Evolutionary conservation across 2,329 filamentous ascomycete genomes (phyloP), one percentile per base, ranked within the genome.

Genomic region (Canariomyces notabilis): DNA sequence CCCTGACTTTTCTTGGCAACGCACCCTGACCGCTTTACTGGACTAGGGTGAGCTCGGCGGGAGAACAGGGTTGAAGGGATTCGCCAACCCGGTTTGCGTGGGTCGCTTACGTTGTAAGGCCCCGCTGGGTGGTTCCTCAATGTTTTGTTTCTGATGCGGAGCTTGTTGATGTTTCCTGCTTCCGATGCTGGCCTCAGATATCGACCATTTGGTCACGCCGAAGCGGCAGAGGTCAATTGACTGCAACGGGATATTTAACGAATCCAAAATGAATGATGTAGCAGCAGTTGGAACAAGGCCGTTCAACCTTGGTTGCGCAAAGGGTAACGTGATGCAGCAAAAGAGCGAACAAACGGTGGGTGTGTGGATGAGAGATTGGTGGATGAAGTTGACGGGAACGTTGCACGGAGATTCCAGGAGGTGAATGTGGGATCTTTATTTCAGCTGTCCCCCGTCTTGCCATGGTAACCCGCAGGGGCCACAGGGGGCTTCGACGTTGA

Each of bases 1-100:
- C 42, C 48, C 48, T 41, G 48, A 43, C 35, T 56, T 41, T 54
- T 37, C 59, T 59, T 60, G 57, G 58, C 39, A 52, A 54, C 38
- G 37, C n/a, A 26, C 37, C 48, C 44, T 51, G 48, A 52, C 42
- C 46, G 44, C 48, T 38, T n/a, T 32, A 26, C 51, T 41, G 23
- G 31, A 44, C 34, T 36, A 37, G 21, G 47, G 47, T 16, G 46
- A 9, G 21, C 12, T 44, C 33, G 31, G 16, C 19, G 49, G 49
- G 38, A 32, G 23, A 18, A 23, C 4, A 41, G 35, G 39, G 35
- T 38, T 31, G 38, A 39, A 43, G 43, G 37, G 41, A 37, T 41
- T 29, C 16, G 43, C 19, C 35, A 21, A 42, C 47, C 34, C 21
- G 37, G 43, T 33, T 16, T 2, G 43, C 38, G 42, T 42, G 48